These are phyloP conservation scores for Marchantia paleacea DNA, from an alignment of 225 moss, liverwort and hornwort species.

Conservation along the genomic window DNA sequence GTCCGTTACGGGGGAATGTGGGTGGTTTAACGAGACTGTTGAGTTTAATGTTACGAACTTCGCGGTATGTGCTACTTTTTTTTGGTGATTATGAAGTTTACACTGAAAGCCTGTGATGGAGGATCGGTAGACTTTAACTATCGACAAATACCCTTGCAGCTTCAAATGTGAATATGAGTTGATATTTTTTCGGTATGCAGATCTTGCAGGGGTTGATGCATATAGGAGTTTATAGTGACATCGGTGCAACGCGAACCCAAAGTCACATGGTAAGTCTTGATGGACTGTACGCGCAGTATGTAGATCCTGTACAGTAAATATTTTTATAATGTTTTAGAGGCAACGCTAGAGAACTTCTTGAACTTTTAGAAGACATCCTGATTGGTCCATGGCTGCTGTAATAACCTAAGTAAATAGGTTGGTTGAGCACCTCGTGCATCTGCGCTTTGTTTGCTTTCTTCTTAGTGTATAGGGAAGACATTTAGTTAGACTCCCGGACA, in stretches of 20 bases:
- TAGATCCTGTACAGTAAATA: neutral
- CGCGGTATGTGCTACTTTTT: conserved; percentile 22
- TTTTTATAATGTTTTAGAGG: neutral
- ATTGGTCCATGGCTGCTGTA: neutral
- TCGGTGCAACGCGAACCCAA: conserved; percentile 38
- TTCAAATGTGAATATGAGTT: neutral
- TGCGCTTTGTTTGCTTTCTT: neutral
- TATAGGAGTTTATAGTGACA: conserved; percentile 44
- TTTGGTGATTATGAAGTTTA: neutral
- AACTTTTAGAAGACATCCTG: neutral
- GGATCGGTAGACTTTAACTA: neutral
- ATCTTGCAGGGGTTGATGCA: conserved; percentile 37
- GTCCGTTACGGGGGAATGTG: conserved; percentile 42
- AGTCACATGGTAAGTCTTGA: conserved; percentile 40
- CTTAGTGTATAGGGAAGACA: neutral
- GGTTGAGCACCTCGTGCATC: neutral
- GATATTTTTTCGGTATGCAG: conserved; percentile 20
- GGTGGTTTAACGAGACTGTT: conserved; percentile 37
- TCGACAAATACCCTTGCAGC: neutral
- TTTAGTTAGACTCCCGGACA: neutral
- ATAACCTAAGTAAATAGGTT: neutral
- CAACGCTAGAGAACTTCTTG: neutral
- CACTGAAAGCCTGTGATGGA: no score
- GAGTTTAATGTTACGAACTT: conserved; percentile 39
- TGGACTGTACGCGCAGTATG: neutral